phyloP scores from a whole-genome alignment of 345 rosid species.

The Moricandia moricandioides region DNA sequence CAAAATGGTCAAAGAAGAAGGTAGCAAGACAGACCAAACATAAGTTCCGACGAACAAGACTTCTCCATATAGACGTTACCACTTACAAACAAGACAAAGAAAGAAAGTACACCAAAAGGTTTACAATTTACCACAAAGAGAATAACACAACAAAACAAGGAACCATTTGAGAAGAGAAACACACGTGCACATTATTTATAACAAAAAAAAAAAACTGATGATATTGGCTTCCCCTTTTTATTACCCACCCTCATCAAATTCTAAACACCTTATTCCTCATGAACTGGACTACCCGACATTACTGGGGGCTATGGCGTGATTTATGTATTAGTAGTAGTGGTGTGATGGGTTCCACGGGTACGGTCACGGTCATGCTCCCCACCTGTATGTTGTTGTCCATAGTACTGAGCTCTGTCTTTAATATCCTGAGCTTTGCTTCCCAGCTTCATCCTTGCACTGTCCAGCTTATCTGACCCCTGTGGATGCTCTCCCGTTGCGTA shows the following conservation, averaged over 20 bases:
- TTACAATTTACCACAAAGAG: constrained; percentile 1
- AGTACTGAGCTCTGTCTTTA: constrained; percentile 70
- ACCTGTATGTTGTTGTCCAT: constrained; percentile 49
- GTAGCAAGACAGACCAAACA: not conserved
- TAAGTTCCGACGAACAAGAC: not conserved
- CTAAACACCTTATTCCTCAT: constrained; percentile 29
- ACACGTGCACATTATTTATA: constrained; percentile 3
- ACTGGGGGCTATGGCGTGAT: not conserved
- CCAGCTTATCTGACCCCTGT: constrained; percentile 61
- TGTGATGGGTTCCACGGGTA: constrained; percentile 24
- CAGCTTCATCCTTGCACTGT: constrained; percentile 64
- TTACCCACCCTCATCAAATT: constrained; percentile 31
- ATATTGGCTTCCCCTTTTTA: constrained; percentile 13
- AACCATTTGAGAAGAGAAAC: constrained; percentile 16
- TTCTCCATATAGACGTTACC: not conserved
- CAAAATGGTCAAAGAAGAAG: not conserved
- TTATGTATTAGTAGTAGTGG: not conserved
- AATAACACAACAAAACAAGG: constrained; percentile 1
- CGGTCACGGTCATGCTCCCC: constrained; percentile 37
- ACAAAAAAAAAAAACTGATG: not conserved
- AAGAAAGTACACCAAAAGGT: constrained; percentile 17
- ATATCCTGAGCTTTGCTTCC: constrained; percentile 70
- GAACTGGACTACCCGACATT: not conserved
- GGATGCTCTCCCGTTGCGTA: constrained; percentile 75
- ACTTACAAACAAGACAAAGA: constrained; percentile 9